Evolutionary conservation across 2,329 filamentous ascomycete genomes (phyloP).

Genomic region (Penicillium sp.): DNA sequence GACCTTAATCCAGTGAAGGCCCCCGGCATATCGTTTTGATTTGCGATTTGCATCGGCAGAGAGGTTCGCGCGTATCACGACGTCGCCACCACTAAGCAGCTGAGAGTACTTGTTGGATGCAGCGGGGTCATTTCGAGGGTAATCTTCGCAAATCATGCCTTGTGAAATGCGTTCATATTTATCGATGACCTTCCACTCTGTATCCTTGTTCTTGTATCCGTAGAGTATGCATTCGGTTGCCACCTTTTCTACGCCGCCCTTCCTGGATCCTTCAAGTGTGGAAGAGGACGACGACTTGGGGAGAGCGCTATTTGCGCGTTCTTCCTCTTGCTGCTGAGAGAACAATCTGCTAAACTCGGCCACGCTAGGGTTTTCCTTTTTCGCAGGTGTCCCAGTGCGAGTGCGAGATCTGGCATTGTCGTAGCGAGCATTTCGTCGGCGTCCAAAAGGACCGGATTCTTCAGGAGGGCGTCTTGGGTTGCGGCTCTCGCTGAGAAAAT

Average conservation of each 20-base stretch:
- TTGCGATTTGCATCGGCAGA: constrained; percentile 70
- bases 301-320: constrained; percentile 32
- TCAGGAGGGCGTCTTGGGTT: constrained; percentile 52
- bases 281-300: constrained; percentile 39
- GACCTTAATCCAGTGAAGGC: constrained; percentile 87
- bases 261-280: constrained; percentile 37
- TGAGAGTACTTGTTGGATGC: constrained; percentile 67
- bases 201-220: constrained; percentile 68
- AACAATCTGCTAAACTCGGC: constrained; percentile 46
- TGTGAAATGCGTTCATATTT: constrained; percentile 80
- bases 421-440: constrained; percentile 44
- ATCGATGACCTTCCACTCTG: constrained; percentile 77
- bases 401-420: constrained; percentile 47
- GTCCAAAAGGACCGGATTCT: constrained; percentile 62
- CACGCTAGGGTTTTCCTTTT: constrained; percentile 53
- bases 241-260: constrained; percentile 43
- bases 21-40: constrained; percentile 76
- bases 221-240: constrained; percentile 80
- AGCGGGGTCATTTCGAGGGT: constrained; percentile 76
- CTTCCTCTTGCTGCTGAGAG: constrained; percentile 42
- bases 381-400: constrained; percentile 56
- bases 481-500: constrained; percentile 39
- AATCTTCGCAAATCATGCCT: constrained; percentile 87
- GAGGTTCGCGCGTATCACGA: constrained; percentile 64
- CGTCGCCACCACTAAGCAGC: constrained; percentile 68